Conservation (phyloP, 257 asterid species). For the Thymus quinquecostatus region DNA sequence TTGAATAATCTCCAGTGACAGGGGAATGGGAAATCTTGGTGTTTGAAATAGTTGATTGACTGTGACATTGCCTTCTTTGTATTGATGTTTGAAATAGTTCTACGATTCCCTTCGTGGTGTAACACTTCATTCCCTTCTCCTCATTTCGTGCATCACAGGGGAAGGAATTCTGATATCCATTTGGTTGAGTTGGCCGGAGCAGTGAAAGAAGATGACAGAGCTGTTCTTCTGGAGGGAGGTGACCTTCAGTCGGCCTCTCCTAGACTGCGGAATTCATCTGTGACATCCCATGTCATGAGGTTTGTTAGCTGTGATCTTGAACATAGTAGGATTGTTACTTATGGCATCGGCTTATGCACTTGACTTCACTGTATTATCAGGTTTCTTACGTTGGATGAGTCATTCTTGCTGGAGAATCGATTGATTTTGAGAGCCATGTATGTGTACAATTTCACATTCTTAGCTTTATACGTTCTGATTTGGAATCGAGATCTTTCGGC, state of each 20-base stretch:
- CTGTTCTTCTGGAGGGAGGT: conserved; percentile 81
- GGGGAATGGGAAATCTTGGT: conserved; percentile 10
- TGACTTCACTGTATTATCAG: conserved; percentile 44
- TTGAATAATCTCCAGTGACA: not conserved
- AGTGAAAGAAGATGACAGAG: conserved; percentile 73
- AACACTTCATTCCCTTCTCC: conserved; percentile 19
- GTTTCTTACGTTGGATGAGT: conserved; percentile 72
- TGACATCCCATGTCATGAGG: conserved; percentile 64
- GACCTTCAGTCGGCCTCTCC: conserved; percentile 66
- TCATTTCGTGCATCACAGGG: conserved; percentile 35
- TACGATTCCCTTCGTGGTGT: conserved; percentile 8
- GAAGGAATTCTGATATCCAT: conserved; percentile 74
- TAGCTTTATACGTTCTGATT: conserved; percentile 22
- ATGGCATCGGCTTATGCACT: conserved; percentile 13
- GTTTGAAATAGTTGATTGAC: not conserved
- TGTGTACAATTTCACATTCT: conserved; percentile 31
- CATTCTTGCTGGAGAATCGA: conserved; percentile 79
- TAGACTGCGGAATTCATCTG: conserved; percentile 57
- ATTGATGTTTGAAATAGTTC: conserved; percentile 12
- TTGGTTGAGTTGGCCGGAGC: conserved; percentile 68
- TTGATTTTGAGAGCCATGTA: conserved; percentile 86
- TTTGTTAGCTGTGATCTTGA: conserved; percentile 36
- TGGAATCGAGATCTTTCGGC: not conserved
- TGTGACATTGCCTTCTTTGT: not conserved
- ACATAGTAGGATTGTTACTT: conserved; percentile 20